Conservation (phyloP, 768 basidiomycete genomes). For the Amanita thiersii region DNA sequence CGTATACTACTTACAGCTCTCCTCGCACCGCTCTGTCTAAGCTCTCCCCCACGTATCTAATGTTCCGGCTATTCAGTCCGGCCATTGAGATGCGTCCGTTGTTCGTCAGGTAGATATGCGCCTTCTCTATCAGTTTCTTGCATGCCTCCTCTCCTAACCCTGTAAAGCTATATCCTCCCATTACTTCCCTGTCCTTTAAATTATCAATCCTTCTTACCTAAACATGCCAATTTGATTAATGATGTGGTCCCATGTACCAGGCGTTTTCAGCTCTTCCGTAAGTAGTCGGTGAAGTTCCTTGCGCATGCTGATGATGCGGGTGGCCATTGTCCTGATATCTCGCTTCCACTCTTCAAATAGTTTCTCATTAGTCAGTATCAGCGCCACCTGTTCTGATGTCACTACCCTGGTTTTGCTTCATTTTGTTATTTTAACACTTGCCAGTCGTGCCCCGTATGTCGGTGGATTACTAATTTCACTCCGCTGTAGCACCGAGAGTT, state of each 20-base stretch:
- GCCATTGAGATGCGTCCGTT: constrained; percentile 96
- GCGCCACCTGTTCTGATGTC: constrained; percentile 44
- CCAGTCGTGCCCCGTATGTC: constrained; percentile 82
- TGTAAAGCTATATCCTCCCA: constrained; percentile 54
- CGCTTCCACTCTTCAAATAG: constrained; percentile 85
- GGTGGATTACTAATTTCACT: constrained; percentile 96
- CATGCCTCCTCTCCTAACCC: constrained; percentile 66
- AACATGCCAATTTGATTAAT: constrained; percentile 97
- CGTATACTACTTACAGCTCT: constrained; percentile 16
- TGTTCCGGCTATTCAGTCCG: constrained; percentile 73
- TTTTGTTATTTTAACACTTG: constrained; percentile 28
- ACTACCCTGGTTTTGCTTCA: constrained; percentile 5
- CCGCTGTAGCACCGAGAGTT: constrained; percentile 85
- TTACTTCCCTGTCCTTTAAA: not conserved
- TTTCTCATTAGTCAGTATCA: constrained; percentile 68
- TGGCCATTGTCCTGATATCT: constrained; percentile 90
- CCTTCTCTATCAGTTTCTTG: constrained; percentile 57
- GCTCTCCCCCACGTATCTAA: constrained; percentile 65
- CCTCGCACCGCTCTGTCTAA: constrained; percentile 58
- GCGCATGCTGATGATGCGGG: constrained; percentile 90
- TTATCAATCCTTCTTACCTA: constrained; percentile 41
- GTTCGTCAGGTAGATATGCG: constrained; percentile 77
- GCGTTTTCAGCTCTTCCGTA: constrained; percentile 74
- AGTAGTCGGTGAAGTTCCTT: constrained; percentile 66
- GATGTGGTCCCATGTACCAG: constrained; percentile 96